These are phyloP conservation scores for Vaccinium corymbosum DNA, from an alignment of 148 eudicot species.

Conservation along the genomic window DNA sequence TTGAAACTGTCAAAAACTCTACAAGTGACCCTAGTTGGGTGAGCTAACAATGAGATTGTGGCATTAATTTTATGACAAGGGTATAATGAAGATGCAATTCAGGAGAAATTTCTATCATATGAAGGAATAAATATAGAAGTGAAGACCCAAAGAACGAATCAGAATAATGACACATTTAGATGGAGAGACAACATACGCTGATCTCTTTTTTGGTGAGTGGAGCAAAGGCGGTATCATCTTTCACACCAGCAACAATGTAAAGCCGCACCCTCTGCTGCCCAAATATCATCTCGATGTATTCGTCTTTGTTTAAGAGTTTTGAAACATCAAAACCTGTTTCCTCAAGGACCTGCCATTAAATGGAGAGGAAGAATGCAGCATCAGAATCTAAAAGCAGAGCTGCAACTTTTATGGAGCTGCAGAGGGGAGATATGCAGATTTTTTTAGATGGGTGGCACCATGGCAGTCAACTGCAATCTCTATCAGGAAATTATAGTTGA, in stretches of 20 bases:
- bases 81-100: slow-evolving; percentile 1
- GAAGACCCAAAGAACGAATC: background rate
- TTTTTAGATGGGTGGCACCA: background rate
- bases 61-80: background rate
- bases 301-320: slow-evolving; percentile 75
- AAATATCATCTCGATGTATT: slow-evolving; percentile 77
- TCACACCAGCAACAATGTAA: slow-evolving; percentile 86
- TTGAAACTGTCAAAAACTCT: background rate
- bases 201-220: slow-evolving; percentile 96
- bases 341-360: slow-evolving; percentile 73
- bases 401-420: background rate
- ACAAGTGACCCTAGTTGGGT: background rate
- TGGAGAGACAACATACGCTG: slow-evolving; percentile 54
- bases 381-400: background rate
- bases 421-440: background rate
- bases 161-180: background rate
- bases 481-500: background rate
- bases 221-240: slow-evolving; percentile 80
- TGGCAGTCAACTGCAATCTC: background rate
- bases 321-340: slow-evolving; percentile 97
- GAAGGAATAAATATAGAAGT: background rate
- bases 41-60: background rate
- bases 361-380: slow-evolving; percentile 5
- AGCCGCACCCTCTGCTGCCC: slow-evolving; percentile 97
- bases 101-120: background rate